Conservation (phyloP, 73 alveolate genomes). For the Paramecium sonneborni region DNA sequence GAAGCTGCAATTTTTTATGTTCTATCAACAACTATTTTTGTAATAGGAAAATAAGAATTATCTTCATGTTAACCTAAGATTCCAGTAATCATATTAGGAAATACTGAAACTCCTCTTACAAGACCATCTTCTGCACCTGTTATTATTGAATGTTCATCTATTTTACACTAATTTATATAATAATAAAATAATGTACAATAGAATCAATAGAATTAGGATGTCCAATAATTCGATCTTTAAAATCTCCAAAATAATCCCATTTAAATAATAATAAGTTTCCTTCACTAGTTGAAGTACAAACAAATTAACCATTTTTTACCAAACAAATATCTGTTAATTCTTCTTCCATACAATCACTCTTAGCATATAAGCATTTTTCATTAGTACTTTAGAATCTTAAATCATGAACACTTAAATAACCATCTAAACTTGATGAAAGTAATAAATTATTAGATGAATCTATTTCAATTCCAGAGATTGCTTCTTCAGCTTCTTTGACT, state of each 20-base stretch:
- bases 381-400: constrained; percentile 69
- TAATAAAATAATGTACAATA: constrained; percentile 66
- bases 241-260: constrained; percentile 97
- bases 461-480: constrained; percentile 74
- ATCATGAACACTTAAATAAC: constrained; percentile 93
- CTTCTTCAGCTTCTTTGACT: constrained; percentile 76
- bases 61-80: constrained; percentile 80
- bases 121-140: constrained; percentile 96
- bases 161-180: constrained; percentile 67
- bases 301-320: constrained; percentile 82
- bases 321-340: constrained; percentile 82
- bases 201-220: constrained; percentile 90
- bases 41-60: constrained; percentile 75
- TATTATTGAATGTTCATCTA: constrained; percentile 89
- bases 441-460: constrained; percentile 63
- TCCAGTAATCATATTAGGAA: constrained; percentile 86
- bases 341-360: constrained; percentile 93
- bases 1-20: constrained; percentile 73
- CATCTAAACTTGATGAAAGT: constrained; percentile 85
- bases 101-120: constrained; percentile 88
- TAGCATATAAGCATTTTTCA: constrained; percentile 84
- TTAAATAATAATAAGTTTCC: constrained; percentile 87
- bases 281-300: constrained; percentile 83
- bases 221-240: constrained; percentile 89
- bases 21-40: constrained; percentile 75